A percentile compares a stretch with the other conserved stretches of the same genome.
These are phyloP conservation scores for Lindgomyces ingoldianus DNA, from an alignment of 495 filamentous ascomycete genomes.

Conservation along the genomic window DNA sequence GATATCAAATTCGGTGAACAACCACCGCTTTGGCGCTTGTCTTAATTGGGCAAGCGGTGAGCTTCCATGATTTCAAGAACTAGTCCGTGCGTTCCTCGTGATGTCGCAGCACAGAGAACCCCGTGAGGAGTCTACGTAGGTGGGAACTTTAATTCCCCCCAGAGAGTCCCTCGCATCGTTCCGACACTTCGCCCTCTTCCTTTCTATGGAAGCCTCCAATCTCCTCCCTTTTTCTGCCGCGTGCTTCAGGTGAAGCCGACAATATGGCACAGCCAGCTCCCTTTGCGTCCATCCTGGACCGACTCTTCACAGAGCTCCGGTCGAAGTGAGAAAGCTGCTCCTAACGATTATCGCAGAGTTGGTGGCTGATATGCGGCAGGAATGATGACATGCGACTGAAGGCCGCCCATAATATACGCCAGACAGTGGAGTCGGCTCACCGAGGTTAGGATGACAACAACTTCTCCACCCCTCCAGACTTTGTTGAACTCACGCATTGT, in stretches of 20 bases:
- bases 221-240: constrained; percentile 13
- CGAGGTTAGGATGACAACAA: constrained; percentile 31
- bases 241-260: constrained; percentile 32
- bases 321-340: constrained; percentile 41
- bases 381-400: constrained; percentile 39
- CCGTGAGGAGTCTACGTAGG: too few relatives aligned
- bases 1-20: too few relatives aligned
- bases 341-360: not conserved
- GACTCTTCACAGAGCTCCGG: constrained; percentile 41
- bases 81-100: not conserved
- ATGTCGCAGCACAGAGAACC: not conserved
- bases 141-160: not conserved
- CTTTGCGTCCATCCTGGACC: constrained; percentile 26
- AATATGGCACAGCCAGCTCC: constrained; percentile 33
- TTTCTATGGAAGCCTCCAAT: constrained; percentile 25
- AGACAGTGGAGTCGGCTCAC: constrained; percentile 39
- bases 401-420: constrained; percentile 35
- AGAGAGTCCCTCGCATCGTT: not conserved
- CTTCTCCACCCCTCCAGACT: not conserved
- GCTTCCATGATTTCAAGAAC: not conserved
- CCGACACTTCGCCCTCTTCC: constrained; percentile 1
- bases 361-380: constrained; percentile 24
- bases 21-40: too few relatives aligned
- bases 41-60: constrained; percentile 10
- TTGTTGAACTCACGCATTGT: constrained; percentile 19